Evolutionary conservation across 768 basidiomycete genomes (phyloP), one percentile per base, ranked within the genome.

Genomic region (Coprinopsis cinerea): DNA sequence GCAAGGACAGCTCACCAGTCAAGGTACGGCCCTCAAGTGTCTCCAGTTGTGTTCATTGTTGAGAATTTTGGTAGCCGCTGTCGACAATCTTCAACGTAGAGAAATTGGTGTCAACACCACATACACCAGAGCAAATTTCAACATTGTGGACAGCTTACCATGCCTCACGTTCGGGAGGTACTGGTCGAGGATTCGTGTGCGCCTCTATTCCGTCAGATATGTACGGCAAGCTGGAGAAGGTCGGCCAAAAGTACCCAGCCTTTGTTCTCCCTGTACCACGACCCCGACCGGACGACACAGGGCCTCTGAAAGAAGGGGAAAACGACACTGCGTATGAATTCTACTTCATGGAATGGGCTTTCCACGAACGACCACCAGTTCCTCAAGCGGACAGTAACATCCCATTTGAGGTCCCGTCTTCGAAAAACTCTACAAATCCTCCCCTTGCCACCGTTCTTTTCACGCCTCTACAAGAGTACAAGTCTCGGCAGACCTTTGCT

Each of bases 401-500:
- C 58, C 68, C 70, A 3, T 79, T 81, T 62, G 55, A 69, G 39
- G 63, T 69, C 52, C 62, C 70, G 4, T 50, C 58, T 23, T 55
- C 59, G 4, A 59, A 61, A 13, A 55, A 61, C 35, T 49, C 53
- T 1, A 50, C 64, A 10, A 79, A 80, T 55, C 78, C 81, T 14
- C 72, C 70, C 45, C 70, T 68, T 2, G 81, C 92, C 4, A 93
- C 92, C 0, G 75, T 95, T 46, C 74, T 98, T 28, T 95, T 95
- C 72, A 93, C 96, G 0, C 89, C 94, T 1, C 74, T 98, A 36
- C 85, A 88, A 56, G 95, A 97, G 68, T 99, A 91, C 78, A 95
- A 96, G 65, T 67, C 82, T 49, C 83, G 87, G 34, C 76, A 77
- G 46, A 76, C 85, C 15, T 97, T 85, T 64, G 88, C 96, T 5